Evolutionary conservation across 1,284 basidiomycete species (phyloP).

Genomic region (Sporisorium graminicola): DNA sequence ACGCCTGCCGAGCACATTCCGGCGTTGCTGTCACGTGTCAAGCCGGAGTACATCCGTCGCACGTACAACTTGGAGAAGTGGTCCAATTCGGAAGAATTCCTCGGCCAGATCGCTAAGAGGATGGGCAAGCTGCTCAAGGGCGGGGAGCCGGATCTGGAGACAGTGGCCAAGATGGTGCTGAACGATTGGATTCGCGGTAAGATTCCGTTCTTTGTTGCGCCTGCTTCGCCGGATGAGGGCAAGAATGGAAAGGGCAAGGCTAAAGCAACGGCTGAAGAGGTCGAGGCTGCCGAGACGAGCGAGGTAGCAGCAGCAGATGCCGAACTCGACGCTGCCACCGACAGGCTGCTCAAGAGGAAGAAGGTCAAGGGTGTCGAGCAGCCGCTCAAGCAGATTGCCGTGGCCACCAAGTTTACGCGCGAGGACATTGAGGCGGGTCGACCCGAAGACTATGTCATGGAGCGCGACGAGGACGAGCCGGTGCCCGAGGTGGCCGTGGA

Average conservation of each 20-base stretch:
- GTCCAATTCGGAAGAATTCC: constrained; percentile 78
- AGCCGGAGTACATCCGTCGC: constrained; percentile 89
- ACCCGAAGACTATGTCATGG: constrained; percentile 67
- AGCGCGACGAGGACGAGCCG: constrained; percentile 58
- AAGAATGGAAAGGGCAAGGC: constrained; percentile 48
- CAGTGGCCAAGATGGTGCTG: constrained; percentile 92
- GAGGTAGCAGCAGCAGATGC: constrained; percentile 17
- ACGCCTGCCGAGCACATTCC: constrained; percentile 95
- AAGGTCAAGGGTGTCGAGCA: constrained; percentile 75
- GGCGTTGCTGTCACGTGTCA: constrained; percentile 86
- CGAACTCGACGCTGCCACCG: constrained; percentile 30
- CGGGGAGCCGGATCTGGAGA: constrained; percentile 92
- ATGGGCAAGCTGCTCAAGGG: constrained; percentile 92
- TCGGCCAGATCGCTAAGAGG: constrained; percentile 87
- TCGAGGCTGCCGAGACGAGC: constrained; percentile 16
- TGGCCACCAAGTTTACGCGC: constrained; percentile 73
- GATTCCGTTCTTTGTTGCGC: constrained; percentile 87
- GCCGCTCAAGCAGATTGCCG: constrained; percentile 74
- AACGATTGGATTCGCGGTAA: constrained; percentile 98
- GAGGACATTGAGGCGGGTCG: constrained; percentile 67
- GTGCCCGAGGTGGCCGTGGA: constrained; percentile 48
- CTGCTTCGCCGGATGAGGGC: constrained; percentile 68
- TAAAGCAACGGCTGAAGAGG: constrained; percentile 35
- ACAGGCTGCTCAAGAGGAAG: constrained; percentile 66
- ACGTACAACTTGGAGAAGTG: constrained; percentile 79